Evolutionary conservation across 169 alveolate species (phyloP).

Genomic region (Eimeria nieschulzi): DNA sequence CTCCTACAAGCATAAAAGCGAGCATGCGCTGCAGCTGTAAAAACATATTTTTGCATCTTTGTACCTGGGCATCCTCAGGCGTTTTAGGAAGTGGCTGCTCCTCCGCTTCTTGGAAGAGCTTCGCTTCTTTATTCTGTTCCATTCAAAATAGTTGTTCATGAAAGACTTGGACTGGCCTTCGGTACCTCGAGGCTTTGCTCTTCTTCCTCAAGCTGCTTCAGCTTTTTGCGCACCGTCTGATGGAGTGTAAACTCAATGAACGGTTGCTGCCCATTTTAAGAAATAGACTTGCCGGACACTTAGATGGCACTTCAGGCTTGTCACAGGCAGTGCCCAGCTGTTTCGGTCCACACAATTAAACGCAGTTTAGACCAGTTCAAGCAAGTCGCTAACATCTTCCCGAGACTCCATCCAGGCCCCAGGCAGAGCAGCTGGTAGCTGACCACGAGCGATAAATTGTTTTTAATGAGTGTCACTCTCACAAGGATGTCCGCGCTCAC

Average conservation of each 20-base stretch:
- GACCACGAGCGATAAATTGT: too few species aligned
- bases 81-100: background rate
- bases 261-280: background rate
- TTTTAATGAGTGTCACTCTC: background rate
- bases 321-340: constrained; percentile 46
- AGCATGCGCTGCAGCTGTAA: background rate
- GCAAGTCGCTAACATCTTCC: constrained; percentile 12
- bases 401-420: constrained; percentile 56
- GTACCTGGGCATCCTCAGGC: constrained; percentile 9
- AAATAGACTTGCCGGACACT: constrained; percentile 41
- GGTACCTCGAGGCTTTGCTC: constrained; percentile 47
- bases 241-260: background rate
- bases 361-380: background rate
- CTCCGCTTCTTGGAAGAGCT: constrained; percentile 14
- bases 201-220: constrained; percentile 27
- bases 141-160: background rate
- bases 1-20: background rate
- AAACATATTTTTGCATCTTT: background rate
- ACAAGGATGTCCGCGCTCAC: background rate
- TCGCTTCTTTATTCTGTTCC: constrained; percentile 43
- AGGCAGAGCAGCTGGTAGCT: too few species aligned
- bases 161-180: background rate
- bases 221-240: constrained; percentile 21
- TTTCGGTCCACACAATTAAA: background rate
- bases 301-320: constrained; percentile 59